Conservation (phyloP, 352 stramenopile genomes). For the Pythium diclinum region DNA sequence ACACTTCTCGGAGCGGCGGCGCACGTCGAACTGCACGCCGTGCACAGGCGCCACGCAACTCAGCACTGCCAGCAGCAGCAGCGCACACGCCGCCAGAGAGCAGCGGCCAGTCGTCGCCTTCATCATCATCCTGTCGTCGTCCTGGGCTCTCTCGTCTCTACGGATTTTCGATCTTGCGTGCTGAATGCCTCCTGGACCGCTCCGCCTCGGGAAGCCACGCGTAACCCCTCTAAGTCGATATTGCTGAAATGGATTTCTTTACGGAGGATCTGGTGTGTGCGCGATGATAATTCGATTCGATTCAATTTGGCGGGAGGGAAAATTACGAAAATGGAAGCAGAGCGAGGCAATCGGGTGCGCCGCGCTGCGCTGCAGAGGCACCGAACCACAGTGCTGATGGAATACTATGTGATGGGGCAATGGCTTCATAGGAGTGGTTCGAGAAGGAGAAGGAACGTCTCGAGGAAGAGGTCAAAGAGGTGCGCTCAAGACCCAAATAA, state of each 20-base stretch:
- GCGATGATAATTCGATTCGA: background rate
- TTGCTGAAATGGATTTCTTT: background rate
- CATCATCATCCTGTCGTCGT: constrained; percentile 8
- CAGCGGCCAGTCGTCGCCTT: constrained; percentile 25
- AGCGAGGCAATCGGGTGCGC: constrained; percentile 20
- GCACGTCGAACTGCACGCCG: constrained; percentile 80
- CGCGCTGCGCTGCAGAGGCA: background rate
- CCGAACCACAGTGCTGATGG: background rate
- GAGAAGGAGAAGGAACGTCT: constrained; percentile 61
- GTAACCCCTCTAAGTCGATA: constrained; percentile 15
- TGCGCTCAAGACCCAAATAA: constrained; percentile 5
- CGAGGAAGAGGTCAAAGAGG: constrained; percentile 72
- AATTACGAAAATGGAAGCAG: constrained; percentile 14
- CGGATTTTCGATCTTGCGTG: constrained; percentile 11
- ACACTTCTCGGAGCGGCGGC: constrained; percentile 67
- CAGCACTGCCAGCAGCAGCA: constrained; percentile 32
- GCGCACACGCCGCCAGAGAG: constrained; percentile 8
- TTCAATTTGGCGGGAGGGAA: constrained; percentile 1
- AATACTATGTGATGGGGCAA: background rate
- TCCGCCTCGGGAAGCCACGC: constrained; percentile 8
- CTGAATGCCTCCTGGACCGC: constrained; percentile 4
- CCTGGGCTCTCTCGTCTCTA: background rate
- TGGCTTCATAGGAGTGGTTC: constrained; percentile 51
- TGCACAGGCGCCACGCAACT: constrained; percentile 19
- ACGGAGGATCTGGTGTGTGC: background rate